Evolutionary conservation across 2,329 filamentous ascomycete species (phyloP), one percentile per base, ranked within the genome.

Genomic region (Pseudogymnoascus sp.): DNA sequence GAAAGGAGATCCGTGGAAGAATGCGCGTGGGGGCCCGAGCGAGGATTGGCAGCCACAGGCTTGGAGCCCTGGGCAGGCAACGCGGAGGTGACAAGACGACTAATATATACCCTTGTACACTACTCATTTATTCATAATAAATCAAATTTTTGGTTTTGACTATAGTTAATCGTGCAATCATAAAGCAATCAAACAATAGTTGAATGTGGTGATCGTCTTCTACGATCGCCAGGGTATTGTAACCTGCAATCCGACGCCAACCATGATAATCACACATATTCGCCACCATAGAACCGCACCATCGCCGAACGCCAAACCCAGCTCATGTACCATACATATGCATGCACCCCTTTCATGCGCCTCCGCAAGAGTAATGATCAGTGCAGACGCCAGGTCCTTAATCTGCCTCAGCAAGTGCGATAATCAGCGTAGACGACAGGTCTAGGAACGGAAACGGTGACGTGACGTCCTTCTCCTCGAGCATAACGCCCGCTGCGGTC

Each of bases 381-480:
- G 80, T 76, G 88, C 88, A 68, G 91, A 92, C 31, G 92, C 92
- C 76, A 97, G 89, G 77, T 97, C 33, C 60, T 59, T 74, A 84
- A 68, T 91, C 89, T 63, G 89, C 88, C 73, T 93, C 90, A 10
- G 92, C 92, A 73, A 97, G 80, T 77, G 96, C 92, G 77, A 96
- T 92, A 69, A 97, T 96, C 71, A 97, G 80, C 76, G 88, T 88
- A 68, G 91, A 92, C 31, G 93, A 92, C 75, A 97, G 89, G 77
- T 97, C 93, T 71, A 97, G 81, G 77, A 97, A 97, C 3, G 94
- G 93, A 75, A 96, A 97, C 28, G 94, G 92, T 73, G 90, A 95
- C 50, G 91, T 93, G 66, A 96, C 91, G 71, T 96, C 90, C 82
- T 97, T 97, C 77, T 97, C 92, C 70, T 94, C 91, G 60, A 92